Evolutionary conservation across 352 stramenopile species (phyloP), one percentile per base, ranked within the genome.

Genomic region (Phytopythium helicoides): DNA sequence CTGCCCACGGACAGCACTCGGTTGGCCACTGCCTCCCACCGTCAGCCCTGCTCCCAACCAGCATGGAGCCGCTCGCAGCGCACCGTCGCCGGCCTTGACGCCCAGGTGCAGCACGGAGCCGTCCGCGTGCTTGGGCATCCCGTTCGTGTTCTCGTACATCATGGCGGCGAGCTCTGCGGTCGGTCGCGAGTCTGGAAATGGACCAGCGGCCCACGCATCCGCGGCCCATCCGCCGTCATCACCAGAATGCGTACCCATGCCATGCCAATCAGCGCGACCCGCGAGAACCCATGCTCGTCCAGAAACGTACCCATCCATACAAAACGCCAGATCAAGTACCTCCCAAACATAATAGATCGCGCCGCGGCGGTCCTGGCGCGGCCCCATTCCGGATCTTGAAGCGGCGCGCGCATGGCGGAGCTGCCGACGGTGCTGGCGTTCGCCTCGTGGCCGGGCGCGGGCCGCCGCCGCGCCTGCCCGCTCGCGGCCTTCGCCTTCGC

Each of bases 401-500:
- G n/a, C n/a, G n/a, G n/a, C n/a, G n/a, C n/a, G n/a, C n/a, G n/a
- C n/a, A n/a, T 47, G 21, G 18, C 59, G 15, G 15, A 26, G 8
- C 16, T 7, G 16, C n/a, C 66, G 18, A 71, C 70, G 45, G 46
- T 60, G 28, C 77, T 72, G 50, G 76, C 66, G 33, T 85, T 86
- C 66, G 47, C 86, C 23, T 76, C 76, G 39, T 89, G 76, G 78
- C 68, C 83, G 37, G 61, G 61, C 48, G 61, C 58, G 21, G 48
- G 58, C 21, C 73, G 72, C 3, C 73, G 63, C 12, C 56, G 70
- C 33, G 60, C 61, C 25, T 86, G 73, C 66, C 68, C 78, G n/a
- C 47, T 92, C 22, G 78, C 76, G 25, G 76, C 73, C 8, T 92
- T 92, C 51, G 81, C 78, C 16, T 62, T 45, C 11, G 22, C 28